Evolutionary conservation across 2,329 filamentous ascomycete species (phyloP), one percentile per base, ranked within the genome.

Genomic region (Cladosporium sp.): DNA sequence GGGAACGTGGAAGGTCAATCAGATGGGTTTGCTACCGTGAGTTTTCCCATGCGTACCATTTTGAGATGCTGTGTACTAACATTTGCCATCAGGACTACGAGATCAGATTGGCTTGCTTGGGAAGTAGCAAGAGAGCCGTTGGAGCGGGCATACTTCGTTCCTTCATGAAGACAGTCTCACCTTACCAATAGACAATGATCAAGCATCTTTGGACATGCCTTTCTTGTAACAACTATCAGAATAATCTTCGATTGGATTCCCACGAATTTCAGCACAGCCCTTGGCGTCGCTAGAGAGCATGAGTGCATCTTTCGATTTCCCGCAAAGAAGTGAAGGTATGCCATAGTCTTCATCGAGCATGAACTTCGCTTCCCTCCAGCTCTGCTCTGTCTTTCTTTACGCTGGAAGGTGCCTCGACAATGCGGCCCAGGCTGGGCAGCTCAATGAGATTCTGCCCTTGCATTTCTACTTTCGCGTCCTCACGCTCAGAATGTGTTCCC

Each of bases 61-160:
- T 39, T 12, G 17, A 6, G 15, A 51, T 32, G 4, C n/a, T 8
- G 2, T 42, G 15, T 60, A 55, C 65, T 73, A 61, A 73, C 62
- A 24, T 17, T 34, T 36, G 13, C 17, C 15, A 35, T 60, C 63
- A 94, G 90, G 67, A 99, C 94, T 55, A 97, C 94, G 59, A 86
- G 91, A 71, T 96, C 91, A 64, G 94, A 99, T 74, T 99, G 94
- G 94, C 78, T 99, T 67, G 93, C 93, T 57, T 99, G 94, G 94
- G 94, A 99, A 73, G 80, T 81, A 17, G 85, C 89, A 71, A 82
- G 89, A 69, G 80, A 85, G 63, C 82, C 87, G 15, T 65, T 88
- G 61, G 88, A 92, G 70, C 76, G 80, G 61, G 85, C 87, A 17
- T 68, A 68, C 48, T 71, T 61, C 60, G 64, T 70, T 52, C 64